phyloP scores from a whole-genome alignment of 257 asterid species.

The Gynochthodes officinalis region DNA sequence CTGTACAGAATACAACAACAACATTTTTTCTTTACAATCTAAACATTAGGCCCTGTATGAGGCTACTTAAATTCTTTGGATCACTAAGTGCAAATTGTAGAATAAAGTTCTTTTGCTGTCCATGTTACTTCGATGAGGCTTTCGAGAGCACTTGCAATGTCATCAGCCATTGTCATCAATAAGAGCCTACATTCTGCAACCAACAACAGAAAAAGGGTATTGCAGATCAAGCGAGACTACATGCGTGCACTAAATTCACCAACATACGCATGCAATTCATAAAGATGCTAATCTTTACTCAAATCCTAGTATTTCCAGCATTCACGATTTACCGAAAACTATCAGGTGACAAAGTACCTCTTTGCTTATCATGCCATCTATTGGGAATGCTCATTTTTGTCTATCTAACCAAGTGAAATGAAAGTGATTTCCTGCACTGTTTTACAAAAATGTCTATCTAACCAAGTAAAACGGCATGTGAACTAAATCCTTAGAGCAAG shows the following conservation, averaged over 20 bases:
- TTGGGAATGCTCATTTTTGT: too few species aligned
- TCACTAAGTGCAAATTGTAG: slow-evolving; percentile 21
- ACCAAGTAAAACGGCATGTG: too few species aligned
- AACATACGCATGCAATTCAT: too few species aligned
- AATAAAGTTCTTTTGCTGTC: slow-evolving; percentile 58
- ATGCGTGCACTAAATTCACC: not conserved
- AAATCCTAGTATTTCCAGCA: too few species aligned
- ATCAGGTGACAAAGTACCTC: too few species aligned
- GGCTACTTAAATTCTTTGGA: not conserved
- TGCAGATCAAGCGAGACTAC: not conserved
- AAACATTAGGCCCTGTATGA: not conserved
- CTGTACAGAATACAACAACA: slow-evolving; percentile 9
- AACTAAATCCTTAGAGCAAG: too few species aligned
- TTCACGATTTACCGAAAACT: too few species aligned
- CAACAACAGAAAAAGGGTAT: not conserved
- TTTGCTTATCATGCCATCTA: too few species aligned
- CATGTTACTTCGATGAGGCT: slow-evolving; percentile 58
- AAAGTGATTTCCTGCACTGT: too few species aligned
- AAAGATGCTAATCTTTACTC: not conserved
- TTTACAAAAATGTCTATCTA: too few species aligned
- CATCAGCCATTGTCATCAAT: slow-evolving; percentile 48
- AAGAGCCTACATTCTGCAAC: slow-evolving; percentile 54
- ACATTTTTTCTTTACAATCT: not conserved
- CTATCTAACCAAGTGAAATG: too few species aligned
- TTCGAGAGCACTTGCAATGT: slow-evolving; percentile 33